Evolutionary conservation across 1,139 yeast species (phyloP).

Genomic region (Oligophagozyma castellii): DNA sequence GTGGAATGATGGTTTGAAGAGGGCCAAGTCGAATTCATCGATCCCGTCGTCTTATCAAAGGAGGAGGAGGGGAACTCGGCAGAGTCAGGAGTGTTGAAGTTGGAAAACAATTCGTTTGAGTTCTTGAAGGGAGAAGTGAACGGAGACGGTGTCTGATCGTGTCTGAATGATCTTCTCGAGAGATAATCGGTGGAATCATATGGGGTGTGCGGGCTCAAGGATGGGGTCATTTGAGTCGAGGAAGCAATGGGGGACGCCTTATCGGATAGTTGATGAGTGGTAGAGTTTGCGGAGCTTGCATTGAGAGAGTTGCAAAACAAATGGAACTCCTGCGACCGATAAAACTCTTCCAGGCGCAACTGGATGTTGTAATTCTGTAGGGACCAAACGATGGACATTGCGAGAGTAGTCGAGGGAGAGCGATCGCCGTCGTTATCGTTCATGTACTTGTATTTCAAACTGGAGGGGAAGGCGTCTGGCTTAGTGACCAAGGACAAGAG

Average conservation of each 20-base stretch:
- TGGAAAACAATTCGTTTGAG: neutral
- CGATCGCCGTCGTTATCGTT: conserved; percentile 5
- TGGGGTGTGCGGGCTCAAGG: neutral
- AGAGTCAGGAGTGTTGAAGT: neutral
- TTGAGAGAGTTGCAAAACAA: conserved; percentile 1
- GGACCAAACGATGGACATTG: conserved; percentile 6
- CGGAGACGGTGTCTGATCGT: conserved; percentile 8
- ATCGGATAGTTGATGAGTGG: conserved; percentile 4
- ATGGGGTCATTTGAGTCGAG: conserved; percentile 1
- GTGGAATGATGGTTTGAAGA: neutral
- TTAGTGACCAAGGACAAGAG: conserved; percentile 8
- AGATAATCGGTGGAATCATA: conserved; percentile 1
- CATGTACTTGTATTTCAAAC: conserved; percentile 20
- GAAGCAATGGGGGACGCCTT: neutral
- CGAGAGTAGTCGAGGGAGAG: conserved; percentile 2
- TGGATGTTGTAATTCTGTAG: conserved; percentile 10
- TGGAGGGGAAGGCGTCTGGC: conserved; percentile 15
- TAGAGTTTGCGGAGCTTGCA: neutral
- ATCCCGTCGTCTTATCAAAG: no score
- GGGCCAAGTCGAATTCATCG: no score
- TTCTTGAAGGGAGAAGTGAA: conserved; percentile 6
- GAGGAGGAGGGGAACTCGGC: neutral
- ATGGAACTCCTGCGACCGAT: conserved; percentile 9
- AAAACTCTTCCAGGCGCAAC: conserved; percentile 12
- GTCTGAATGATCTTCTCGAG: neutral